phyloP scores from a whole-genome alignment of 139 green algal genomes.

The Haematococcus lacustris region DNA sequence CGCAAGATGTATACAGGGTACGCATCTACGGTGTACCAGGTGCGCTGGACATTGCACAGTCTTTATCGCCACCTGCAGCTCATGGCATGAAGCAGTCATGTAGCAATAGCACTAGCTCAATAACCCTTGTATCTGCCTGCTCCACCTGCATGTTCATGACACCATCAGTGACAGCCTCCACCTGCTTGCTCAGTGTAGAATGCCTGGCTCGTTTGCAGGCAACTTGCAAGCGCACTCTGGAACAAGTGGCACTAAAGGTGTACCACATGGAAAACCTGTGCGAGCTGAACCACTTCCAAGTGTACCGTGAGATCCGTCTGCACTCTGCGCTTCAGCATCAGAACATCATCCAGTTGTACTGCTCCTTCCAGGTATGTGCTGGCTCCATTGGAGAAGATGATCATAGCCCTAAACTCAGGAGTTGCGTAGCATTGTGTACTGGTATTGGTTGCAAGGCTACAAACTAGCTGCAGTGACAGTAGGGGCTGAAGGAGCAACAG shows the following conservation, averaged over 20 bases:
- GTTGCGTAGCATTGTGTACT: too few species aligned
- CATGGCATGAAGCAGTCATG: too few species aligned
- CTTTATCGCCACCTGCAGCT: too few species aligned
- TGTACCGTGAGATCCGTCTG: slow-evolving; percentile 42
- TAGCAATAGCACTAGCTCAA: too few species aligned
- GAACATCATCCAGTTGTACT: slow-evolving; percentile 48
- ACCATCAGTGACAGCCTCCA: too few species aligned
- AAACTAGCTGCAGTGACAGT: too few species aligned
- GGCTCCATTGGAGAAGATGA: background rate
- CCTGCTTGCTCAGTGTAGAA: too few species aligned
- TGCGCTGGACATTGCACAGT: slow-evolving; percentile 1
- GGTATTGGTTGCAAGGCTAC: too few species aligned
- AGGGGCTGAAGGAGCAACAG: too few species aligned
- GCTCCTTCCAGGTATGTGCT: slow-evolving; percentile 36
- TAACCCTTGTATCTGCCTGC: too few species aligned
- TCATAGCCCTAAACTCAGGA: too few species aligned
- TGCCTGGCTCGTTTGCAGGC: slow-evolving; percentile 22
- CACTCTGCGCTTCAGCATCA: slow-evolving; percentile 49
- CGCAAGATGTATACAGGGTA: slow-evolving; percentile 61
- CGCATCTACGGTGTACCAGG: slow-evolving; percentile 45
- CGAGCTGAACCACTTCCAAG: slow-evolving; percentile 50
- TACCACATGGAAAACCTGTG: slow-evolving; percentile 51
- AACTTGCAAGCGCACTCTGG: slow-evolving; percentile 37
- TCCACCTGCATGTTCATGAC: too few species aligned
- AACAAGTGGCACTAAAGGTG: slow-evolving; percentile 39